phyloP scores from a whole-genome alignment of 371 early-diverging fungal species.

The Apophysomyces sp. region DNA sequence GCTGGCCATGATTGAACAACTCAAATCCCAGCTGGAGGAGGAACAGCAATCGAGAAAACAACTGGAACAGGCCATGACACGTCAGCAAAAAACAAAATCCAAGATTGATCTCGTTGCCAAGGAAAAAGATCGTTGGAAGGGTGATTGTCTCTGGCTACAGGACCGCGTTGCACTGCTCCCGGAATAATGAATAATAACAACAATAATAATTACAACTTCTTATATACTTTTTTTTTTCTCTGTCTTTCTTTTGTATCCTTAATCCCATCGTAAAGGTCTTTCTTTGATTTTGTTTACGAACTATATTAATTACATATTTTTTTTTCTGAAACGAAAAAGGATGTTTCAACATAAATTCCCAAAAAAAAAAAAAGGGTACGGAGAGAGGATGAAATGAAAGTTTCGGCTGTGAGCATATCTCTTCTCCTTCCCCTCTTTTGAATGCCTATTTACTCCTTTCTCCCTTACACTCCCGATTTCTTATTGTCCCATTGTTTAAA shows the following conservation, averaged over 20 bases:
- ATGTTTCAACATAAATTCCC: too few species aligned
- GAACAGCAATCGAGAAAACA: constrained; percentile 44
- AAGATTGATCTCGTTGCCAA: constrained; percentile 24
- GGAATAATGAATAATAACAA: constrained; percentile 12
- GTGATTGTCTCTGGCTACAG: constrained; percentile 33
- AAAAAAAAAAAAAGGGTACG: too few species aligned
- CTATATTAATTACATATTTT: too few species aligned
- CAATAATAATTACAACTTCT: not conserved
- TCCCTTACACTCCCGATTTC: too few species aligned
- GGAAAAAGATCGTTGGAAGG: constrained; percentile 37
- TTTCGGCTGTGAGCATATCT: too few species aligned
- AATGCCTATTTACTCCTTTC: too few species aligned
- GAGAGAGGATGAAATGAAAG: too few species aligned
- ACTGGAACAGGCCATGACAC: constrained; percentile 23
- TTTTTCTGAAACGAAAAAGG: too few species aligned
- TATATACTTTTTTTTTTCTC: not conserved
- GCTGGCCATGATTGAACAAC: constrained; percentile 25
- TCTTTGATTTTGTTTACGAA: too few species aligned
- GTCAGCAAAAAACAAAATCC: constrained; percentile 4
- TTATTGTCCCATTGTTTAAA: too few species aligned
- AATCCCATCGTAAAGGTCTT: not conserved
- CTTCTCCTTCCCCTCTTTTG: too few species aligned
- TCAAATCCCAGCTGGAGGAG: constrained; percentile 44
- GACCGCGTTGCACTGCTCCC: constrained; percentile 33
- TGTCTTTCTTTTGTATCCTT: constrained; percentile 1